Percentiles rank a stretch among this genome's conserved stretches.
Conservation (phyloP, 805 yeast genomes). For the Metschnikowia lachancei region DNA sequence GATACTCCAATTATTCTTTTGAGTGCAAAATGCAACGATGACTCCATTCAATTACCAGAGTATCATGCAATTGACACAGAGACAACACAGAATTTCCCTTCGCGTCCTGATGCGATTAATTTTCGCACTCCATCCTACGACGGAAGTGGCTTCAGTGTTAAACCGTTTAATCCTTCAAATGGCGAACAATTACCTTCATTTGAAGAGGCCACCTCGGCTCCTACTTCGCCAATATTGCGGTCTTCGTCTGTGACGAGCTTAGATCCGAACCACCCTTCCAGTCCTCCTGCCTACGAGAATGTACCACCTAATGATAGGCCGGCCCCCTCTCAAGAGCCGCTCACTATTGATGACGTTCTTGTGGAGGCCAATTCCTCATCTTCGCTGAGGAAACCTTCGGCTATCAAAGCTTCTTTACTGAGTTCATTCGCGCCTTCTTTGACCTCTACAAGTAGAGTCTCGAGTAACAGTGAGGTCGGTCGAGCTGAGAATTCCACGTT, state of each 20-base stretch:
- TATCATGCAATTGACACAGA: slow-evolving; percentile 29
- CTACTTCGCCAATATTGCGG: slow-evolving; percentile 30
- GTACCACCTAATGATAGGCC: neutral
- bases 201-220: slow-evolving; percentile 62
- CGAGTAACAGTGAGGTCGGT: slow-evolving; percentile 5
- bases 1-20: slow-evolving; percentile 65
- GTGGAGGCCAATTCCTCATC: slow-evolving; percentile 10
- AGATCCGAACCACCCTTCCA: slow-evolving; percentile 29
- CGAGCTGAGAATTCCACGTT: neutral
- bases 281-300: slow-evolving; percentile 32
- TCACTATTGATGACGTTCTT: slow-evolving; percentile 31
- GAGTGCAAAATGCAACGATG: slow-evolving; percentile 42
- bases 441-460: slow-evolving; percentile 3
- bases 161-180: slow-evolving; percentile 23
- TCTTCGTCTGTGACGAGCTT: slow-evolving; percentile 39
- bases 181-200: slow-evolving; percentile 52
- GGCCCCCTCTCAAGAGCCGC: neutral
- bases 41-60: slow-evolving; percentile 39
- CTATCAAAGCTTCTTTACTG: slow-evolving; percentile 29
- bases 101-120: slow-evolving; percentile 23
- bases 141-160: slow-evolving; percentile 32
- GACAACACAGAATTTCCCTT: neutral
- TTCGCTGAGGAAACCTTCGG: slow-evolving; percentile 19
- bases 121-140: slow-evolving; percentile 41
- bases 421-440: slow-evolving; percentile 33